A percentile compares a stretch with the other conserved stretches of the same genome.
These are phyloP conservation scores for Exophiala spinifera DNA, from an alignment of 2,329 filamentous ascomycete species.

Conservation along the genomic window DNA sequence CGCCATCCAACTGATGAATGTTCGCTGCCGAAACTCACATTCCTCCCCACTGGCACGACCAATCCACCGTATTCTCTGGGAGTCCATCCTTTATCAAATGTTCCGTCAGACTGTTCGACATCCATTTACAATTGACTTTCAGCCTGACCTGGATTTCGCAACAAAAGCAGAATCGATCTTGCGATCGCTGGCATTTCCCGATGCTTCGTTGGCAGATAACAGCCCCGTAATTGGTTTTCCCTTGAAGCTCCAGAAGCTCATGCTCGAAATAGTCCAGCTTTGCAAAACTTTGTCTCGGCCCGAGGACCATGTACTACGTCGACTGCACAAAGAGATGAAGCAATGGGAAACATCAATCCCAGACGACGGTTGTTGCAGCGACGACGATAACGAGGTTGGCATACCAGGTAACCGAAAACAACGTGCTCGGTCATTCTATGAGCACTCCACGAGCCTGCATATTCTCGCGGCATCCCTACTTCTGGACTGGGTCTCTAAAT, in stretches of 20 bases:
- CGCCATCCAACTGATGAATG: conserved; percentile 20
- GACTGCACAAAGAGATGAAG: conserved; percentile 7
- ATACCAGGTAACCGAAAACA: background rate
- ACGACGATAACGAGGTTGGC: background rate
- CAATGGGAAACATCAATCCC: conserved; percentile 16
- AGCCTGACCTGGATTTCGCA: conserved; percentile 20
- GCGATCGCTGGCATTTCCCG: conserved; percentile 14
- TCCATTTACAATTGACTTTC: conserved; percentile 16
- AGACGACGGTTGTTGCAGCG: conserved; percentile 10
- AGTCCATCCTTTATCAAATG: conserved; percentile 19
- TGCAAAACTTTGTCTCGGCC: conserved; percentile 11
- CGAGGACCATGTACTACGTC: background rate
- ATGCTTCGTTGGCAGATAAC: conserved; percentile 14
- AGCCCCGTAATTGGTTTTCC: conserved; percentile 23
- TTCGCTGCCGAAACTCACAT: conserved; percentile 13
- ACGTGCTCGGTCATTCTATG: conserved; percentile 9
- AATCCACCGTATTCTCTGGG: conserved; percentile 21
- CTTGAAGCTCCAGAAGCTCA: conserved; percentile 16
- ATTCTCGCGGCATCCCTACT: conserved; percentile 19
- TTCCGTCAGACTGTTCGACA: conserved; percentile 19
- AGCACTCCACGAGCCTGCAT: conserved; percentile 20
- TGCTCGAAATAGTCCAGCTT: conserved; percentile 16
- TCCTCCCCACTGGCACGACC: conserved; percentile 14
- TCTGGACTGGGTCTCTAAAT: conserved; percentile 13
- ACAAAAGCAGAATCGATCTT: conserved; percentile 9